phyloP scores from a whole-genome alignment of 164 flowering plant genomes.

The Nymphaea thermarum region DNA sequence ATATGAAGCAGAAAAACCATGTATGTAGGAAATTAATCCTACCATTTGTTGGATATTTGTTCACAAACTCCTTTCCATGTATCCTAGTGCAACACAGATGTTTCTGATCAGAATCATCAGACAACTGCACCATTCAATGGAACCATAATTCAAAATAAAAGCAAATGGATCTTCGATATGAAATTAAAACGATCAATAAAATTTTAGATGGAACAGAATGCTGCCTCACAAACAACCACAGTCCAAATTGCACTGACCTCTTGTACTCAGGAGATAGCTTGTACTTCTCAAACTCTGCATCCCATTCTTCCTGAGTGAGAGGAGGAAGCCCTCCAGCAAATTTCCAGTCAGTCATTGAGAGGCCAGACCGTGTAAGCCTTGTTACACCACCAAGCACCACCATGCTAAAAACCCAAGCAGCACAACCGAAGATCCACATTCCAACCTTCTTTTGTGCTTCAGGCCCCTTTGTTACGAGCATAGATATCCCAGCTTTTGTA shows the following conservation, averaged over 20 bases:
- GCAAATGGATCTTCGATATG: not conserved
- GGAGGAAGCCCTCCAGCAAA: conserved; percentile 91
- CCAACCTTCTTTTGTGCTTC: conserved; percentile 81
- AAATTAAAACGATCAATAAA: not conserved
- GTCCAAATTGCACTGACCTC: conserved; percentile 35
- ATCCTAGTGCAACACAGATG: not conserved
- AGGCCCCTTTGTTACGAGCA: conserved; percentile 72
- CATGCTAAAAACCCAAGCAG: conserved; percentile 98
- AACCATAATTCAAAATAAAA: no score
- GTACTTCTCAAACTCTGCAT: conserved; percentile 77
- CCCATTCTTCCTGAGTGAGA: conserved; percentile 71
- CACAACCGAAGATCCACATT: conserved; percentile 87
- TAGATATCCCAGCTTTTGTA: conserved; percentile 33
- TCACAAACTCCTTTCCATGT: not conserved
- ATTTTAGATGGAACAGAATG: not conserved
- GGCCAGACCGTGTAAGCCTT: conserved; percentile 85
- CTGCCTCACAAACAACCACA: not conserved
- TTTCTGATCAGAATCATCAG: no score
- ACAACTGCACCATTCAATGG: no score
- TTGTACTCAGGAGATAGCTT: conserved; percentile 92
- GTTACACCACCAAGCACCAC: conserved; percentile 92
- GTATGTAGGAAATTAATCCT: no score
- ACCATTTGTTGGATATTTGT: not conserved
- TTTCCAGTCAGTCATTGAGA: conserved; percentile 99
- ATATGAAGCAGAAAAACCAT: no score